Evolutionary conservation across 1,139 yeast genomes (phyloP), one percentile per base, ranked within the genome.

Genomic region (Kodamaea derodonti): DNA sequence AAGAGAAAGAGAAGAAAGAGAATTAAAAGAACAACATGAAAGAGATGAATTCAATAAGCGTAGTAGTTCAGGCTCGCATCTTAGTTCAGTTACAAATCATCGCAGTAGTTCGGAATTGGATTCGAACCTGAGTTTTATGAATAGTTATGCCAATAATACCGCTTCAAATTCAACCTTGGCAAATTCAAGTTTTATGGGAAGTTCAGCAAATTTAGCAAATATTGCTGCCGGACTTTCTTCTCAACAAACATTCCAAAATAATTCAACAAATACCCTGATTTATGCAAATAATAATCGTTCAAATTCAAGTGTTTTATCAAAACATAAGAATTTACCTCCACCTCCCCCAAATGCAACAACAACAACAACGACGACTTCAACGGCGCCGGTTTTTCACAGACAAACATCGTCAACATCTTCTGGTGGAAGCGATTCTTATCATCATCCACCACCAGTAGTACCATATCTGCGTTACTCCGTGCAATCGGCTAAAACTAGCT

Each of bases 261-360:
- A 14, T 8, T 11, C 14, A 9, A 33, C 35, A 29, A 9, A 6
- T 7, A 18, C 22, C 6, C 42, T 38, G 14, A 24, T 46, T n/a
- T 45, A 38, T 37, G 29, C 38, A 14, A 38, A 35, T 15, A 33
- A 35, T 5, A 49, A 50, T 32, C 38, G 42, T 10, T 50, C 54
- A 13, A 33, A 40, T 5, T 40, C 51, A 3, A 48, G 54, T 32
- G 48, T 40, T 4, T 33, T 30, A 15, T 33, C 63, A 3, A 61
- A 56, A 34, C 54, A 59, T 34, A 64, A 64, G 34, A 47, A 46
- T 10, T 48, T 64, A 35, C 71, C 69, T 3, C 45, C 48, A 10
- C 62, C 68, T 2, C 67, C 68, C 2, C 33, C 42, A 13, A 27
- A 30, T 3, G 26, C 30, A 20, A 8, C 23, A 20, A 20, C 13